Evolutionary conservation across 805 yeast genomes (phyloP).

Genomic region (Wickerhamiella domercqiae): DNA sequence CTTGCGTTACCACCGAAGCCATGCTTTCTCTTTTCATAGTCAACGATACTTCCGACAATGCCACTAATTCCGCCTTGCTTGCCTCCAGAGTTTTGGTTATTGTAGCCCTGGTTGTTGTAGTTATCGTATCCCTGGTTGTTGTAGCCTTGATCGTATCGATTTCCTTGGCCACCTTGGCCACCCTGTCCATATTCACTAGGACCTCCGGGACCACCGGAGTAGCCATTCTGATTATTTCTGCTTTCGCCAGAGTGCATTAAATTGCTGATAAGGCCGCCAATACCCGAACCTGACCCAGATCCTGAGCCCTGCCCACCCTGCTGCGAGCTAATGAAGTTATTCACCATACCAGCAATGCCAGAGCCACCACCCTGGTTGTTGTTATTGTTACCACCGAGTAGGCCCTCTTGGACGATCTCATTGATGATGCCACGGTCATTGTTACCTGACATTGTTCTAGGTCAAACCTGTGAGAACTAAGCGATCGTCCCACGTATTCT

Average conservation of each 20-base stretch:
- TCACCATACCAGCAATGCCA: constrained; percentile 1
- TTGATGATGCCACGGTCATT: neutral
- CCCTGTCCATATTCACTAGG: too few species aligned
- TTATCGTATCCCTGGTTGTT: neutral
- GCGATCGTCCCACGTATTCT: too few species aligned
- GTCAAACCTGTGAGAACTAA: too few species aligned
- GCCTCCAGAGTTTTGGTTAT: neutral
- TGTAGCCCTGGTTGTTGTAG: neutral
- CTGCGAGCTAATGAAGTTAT: neutral
- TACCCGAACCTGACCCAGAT: constrained; percentile 1
- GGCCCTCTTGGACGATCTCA: neutral
- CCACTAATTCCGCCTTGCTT: neutral
- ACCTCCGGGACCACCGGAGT: too few species aligned
- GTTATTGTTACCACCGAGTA: too few species aligned
- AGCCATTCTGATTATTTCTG: neutral
- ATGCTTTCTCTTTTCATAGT: neutral
- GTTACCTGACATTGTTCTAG: neutral
- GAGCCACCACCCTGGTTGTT: constrained; percentile 1
- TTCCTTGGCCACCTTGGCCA: neutral
- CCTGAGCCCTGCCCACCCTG: neutral
- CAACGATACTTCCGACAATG: neutral
- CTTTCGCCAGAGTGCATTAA: neutral
- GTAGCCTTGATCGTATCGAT: neutral
- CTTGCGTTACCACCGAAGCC: neutral
- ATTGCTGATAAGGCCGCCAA: neutral